A percentile compares a stretch with the other conserved stretches of the same genome.
Conservation (phyloP, 345 rosid genomes). For the Carallia brachiata region DNA sequence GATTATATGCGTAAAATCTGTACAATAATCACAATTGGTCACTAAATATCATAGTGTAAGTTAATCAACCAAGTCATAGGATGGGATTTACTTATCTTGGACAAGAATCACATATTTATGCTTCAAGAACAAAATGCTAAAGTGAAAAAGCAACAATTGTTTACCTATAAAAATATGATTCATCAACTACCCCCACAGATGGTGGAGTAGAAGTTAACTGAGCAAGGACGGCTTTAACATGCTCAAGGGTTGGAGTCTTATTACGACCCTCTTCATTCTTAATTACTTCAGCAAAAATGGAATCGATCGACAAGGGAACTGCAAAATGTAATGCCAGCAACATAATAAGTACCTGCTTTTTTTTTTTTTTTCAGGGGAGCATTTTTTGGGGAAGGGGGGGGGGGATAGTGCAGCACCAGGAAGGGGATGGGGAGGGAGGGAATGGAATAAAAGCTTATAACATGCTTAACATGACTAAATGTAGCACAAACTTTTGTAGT, state of each 20-base stretch:
- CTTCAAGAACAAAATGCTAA: background rate
- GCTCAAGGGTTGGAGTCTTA: conserved; percentile 56
- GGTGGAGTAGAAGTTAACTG: conserved; percentile 55
- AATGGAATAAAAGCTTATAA: too few relatives aligned
- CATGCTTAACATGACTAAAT: too few relatives aligned
- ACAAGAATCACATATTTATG: background rate
- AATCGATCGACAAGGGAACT: conserved; percentile 61
- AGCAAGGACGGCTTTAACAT: conserved; percentile 56
- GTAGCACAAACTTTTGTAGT: too few relatives aligned
- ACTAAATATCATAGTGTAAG: conserved; percentile 7
- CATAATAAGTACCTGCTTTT: too few relatives aligned
- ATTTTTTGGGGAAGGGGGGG: too few relatives aligned
- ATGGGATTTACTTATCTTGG: background rate
- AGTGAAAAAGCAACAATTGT: conserved; percentile 5
- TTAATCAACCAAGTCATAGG: conserved; percentile 11
- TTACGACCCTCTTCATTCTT: conserved; percentile 69
- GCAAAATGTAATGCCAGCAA: conserved; percentile 26
- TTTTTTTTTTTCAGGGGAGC: too few relatives aligned
- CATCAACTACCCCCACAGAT: conserved; percentile 40
- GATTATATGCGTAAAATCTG: conserved; percentile 70
- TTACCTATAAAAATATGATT: conserved; percentile 58
- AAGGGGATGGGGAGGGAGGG: too few relatives aligned
- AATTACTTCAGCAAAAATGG: conserved; percentile 81
- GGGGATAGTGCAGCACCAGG: too few relatives aligned
- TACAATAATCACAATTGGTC: conserved; percentile 16